Percentiles rank a stretch among this genome's conserved stretches.
Evolutionary conservation across 345 rosid genomes (phyloP).

Genomic region (Ricinus communis): DNA sequence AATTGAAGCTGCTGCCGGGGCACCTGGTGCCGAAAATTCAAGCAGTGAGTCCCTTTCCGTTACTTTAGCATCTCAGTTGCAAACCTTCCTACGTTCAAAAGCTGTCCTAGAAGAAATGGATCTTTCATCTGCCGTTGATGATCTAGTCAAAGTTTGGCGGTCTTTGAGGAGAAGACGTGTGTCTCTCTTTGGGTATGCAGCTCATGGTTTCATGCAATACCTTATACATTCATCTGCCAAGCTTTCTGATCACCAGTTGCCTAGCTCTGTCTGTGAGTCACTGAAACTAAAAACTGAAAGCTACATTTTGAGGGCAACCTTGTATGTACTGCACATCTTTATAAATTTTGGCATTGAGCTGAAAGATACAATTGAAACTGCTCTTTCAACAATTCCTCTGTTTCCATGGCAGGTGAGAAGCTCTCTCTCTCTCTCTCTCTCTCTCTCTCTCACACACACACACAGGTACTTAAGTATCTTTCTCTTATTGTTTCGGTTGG

Average conservation of each 20-base stretch:
- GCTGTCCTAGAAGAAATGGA: constrained; percentile 45
- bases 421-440: neutral
- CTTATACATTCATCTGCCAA: constrained; percentile 63
- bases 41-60: constrained; percentile 54
- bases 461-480: neutral
- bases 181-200: constrained; percentile 81
- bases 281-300: constrained; percentile 58
- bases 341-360: constrained; percentile 85
- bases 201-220: constrained; percentile 71
- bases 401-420: constrained; percentile 84
- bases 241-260: constrained; percentile 42
- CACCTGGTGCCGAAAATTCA: constrained; percentile 60
- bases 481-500: constrained; percentile 2
- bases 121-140: constrained; percentile 45
- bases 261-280: constrained; percentile 54
- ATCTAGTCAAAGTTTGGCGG: constrained; percentile 73
- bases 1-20: constrained; percentile 72
- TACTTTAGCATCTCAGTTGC: constrained; percentile 63
- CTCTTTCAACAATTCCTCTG: constrained; percentile 76
- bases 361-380: constrained; percentile 67
- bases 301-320: constrained; percentile 69
- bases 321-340: constrained; percentile 74
- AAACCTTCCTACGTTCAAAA: constrained; percentile 37
- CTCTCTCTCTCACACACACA: neutral
- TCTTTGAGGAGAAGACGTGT: constrained; percentile 79